These are phyloP conservation scores for Lantana camara DNA, from an alignment of 257 asterid genomes.

Conservation along the genomic window DNA sequence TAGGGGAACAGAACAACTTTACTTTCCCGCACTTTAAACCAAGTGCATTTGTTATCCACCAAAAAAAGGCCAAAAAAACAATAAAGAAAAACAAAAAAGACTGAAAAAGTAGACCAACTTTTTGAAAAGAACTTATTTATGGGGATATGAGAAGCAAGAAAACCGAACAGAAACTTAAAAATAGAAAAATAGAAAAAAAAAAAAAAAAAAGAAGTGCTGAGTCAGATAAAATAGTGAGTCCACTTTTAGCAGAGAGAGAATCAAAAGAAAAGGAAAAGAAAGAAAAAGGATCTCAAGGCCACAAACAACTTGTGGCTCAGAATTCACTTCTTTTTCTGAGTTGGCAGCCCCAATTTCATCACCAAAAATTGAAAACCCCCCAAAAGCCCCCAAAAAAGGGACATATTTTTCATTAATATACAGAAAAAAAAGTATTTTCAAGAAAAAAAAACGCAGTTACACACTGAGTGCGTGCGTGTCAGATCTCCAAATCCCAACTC, in stretches of 20 bases:
- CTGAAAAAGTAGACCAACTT: conserved; percentile 25
- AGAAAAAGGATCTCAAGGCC: conserved; percentile 55
- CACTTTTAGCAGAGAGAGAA: conserved; percentile 42
- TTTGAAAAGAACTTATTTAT: conserved; percentile 2
- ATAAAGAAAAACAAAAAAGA: not conserved
- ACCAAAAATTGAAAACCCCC: conserved; percentile 4
- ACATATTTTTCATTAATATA: too few species aligned
- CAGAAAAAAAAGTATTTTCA: too few species aligned
- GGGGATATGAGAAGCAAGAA: not conserved
- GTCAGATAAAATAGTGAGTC: conserved; percentile 49
- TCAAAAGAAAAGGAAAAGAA: conserved; percentile 42
- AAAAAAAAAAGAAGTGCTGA: conserved; percentile 38
- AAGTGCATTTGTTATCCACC: conserved; percentile 45
- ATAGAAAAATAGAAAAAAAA: conserved; percentile 8
- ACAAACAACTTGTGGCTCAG: conserved; percentile 82
- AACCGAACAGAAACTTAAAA: conserved; percentile 9
- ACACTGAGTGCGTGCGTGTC: conserved; percentile 46
- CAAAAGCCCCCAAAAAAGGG: conserved; percentile 1
- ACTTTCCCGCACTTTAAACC: conserved; percentile 29
- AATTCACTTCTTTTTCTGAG: conserved; percentile 47
- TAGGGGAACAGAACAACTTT: conserved; percentile 5
- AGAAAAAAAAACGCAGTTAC: conserved; percentile 27
- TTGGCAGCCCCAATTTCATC: conserved; percentile 55
- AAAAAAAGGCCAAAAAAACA: conserved; percentile 6
- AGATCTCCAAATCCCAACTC: conserved; percentile 55